Percentiles rank a stretch among this genome's conserved stretches.
Evolutionary conservation across 1,139 yeast species (phyloP).

Genomic region (Sugiyamaella sp.): DNA sequence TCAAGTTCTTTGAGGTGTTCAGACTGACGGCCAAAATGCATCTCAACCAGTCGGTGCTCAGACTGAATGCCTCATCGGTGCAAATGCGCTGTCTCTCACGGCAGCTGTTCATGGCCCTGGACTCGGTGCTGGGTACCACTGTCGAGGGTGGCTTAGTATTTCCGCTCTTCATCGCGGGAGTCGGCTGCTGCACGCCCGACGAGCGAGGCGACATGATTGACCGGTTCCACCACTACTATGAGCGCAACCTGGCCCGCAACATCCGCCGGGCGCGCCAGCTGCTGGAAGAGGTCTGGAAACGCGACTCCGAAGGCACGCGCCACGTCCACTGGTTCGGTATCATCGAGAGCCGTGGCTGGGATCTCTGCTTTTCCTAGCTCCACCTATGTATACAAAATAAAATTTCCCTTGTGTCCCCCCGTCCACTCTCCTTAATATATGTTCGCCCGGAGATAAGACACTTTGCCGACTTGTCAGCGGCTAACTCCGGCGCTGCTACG

Average conservation of each 20-base stretch:
- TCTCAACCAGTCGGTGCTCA: slow-evolving; percentile 62
- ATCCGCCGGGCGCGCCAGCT: slow-evolving; percentile 61
- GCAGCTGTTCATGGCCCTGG: slow-evolving; percentile 60
- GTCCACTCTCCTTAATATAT: too few species aligned
- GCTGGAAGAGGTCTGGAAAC: slow-evolving; percentile 61
- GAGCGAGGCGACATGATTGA: slow-evolving; percentile 52
- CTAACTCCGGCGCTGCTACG: not conserved
- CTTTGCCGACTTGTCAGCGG: slow-evolving; percentile 6
- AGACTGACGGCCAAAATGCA: slow-evolving; percentile 72
- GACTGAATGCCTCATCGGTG: slow-evolving; percentile 62
- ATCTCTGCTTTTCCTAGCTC: slow-evolving; percentile 66
- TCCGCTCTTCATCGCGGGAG: slow-evolving; percentile 77
- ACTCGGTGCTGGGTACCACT: slow-evolving; percentile 62
- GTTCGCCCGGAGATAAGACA: too few species aligned
- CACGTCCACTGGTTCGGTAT: slow-evolving; percentile 70
- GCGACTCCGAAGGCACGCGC: slow-evolving; percentile 50
- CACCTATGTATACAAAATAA: not conserved
- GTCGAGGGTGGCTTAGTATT: slow-evolving; percentile 75
- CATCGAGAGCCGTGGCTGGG: slow-evolving; percentile 72
- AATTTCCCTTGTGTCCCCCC: not conserved
- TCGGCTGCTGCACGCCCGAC: slow-evolving; percentile 57
- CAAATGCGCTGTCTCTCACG: slow-evolving; percentile 64
- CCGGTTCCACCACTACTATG: slow-evolving; percentile 59
- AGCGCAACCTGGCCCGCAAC: slow-evolving; percentile 69
- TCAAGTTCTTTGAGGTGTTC: slow-evolving; percentile 71